Evolutionary conservation across 495 filamentous ascomycete genomes (phyloP).

Genomic region (Friedmanniomyces endolithicus): DNA sequence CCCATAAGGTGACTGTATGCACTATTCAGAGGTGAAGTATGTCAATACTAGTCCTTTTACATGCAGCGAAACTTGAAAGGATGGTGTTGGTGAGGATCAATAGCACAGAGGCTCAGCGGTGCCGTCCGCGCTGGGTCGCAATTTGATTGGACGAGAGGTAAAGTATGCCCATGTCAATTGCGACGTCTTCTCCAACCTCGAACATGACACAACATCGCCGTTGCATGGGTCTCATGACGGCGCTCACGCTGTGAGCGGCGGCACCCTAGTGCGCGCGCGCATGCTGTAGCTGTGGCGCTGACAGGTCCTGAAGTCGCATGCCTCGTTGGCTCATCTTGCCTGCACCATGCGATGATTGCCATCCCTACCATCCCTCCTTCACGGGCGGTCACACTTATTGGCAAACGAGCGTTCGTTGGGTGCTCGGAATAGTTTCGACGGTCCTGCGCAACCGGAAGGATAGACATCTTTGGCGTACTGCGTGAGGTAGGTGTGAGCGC

Average conservation of each 20-base stretch:
- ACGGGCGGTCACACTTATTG: not conserved
- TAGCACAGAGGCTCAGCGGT: too few relatives aligned
- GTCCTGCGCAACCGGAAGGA: not conserved
- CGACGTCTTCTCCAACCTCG: not conserved
- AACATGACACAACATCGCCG: not conserved
- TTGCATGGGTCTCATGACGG: not conserved
- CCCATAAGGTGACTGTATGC: too few relatives aligned
- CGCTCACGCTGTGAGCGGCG: too few relatives aligned
- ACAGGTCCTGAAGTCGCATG: not conserved
- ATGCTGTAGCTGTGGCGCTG: not conserved
- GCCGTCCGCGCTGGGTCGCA: not conserved
- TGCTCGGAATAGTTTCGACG: not conserved
- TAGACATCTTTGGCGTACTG: not conserved
- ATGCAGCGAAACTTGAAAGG: too few relatives aligned
- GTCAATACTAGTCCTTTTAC: too few relatives aligned
- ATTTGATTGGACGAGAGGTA: not conserved
- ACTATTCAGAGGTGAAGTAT: too few relatives aligned
- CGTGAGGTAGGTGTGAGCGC: not conserved
- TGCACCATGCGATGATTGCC: not conserved
- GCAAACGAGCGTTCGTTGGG: not conserved
- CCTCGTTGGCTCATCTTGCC: not conserved
- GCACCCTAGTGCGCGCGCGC: not conserved
- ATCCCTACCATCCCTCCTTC: not conserved
- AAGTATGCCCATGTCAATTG: not conserved
- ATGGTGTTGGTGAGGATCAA: too few relatives aligned